Conservation (phyloP, 345 rosid genomes). For the Salix suchowensis region DNA sequence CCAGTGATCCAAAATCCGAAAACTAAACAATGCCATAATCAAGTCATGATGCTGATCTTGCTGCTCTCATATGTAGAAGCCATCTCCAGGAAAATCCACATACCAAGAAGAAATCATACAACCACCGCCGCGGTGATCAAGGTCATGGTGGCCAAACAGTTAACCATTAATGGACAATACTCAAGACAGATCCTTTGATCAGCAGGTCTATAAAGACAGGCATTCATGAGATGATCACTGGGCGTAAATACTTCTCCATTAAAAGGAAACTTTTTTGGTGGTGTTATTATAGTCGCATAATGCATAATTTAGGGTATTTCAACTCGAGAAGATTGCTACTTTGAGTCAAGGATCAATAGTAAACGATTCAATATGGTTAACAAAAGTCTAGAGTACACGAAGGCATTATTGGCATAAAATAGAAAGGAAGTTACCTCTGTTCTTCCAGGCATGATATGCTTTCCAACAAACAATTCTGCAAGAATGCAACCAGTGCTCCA, state of each 20-base stretch:
- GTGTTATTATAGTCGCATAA: background rate
- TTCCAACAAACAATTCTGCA: conserved; percentile 61
- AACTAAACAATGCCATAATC: background rate
- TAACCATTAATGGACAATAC: background rate
- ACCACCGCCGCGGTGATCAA: background rate
- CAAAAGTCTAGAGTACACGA: background rate
- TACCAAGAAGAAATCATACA: background rate
- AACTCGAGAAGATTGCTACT: background rate
- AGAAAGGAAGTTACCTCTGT: conserved; percentile 46
- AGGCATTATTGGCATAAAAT: background rate
- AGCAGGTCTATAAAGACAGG: background rate
- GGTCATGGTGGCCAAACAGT: background rate
- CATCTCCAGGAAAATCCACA: background rate
- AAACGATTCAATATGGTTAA: background rate
- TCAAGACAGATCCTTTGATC: background rate
- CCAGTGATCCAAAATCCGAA: background rate
- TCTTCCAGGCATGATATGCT: conserved; percentile 70
- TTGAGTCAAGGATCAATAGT: background rate
- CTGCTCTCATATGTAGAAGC: background rate
- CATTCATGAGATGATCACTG: background rate
- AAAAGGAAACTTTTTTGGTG: too few species aligned
- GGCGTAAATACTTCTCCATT: background rate
- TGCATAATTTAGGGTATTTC: background rate
- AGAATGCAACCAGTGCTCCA: conserved; percentile 71
- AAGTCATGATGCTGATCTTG: background rate